These are phyloP conservation scores for Mycena chlorophos DNA, from an alignment of 768 basidiomycete genomes.

Conservation along the genomic window DNA sequence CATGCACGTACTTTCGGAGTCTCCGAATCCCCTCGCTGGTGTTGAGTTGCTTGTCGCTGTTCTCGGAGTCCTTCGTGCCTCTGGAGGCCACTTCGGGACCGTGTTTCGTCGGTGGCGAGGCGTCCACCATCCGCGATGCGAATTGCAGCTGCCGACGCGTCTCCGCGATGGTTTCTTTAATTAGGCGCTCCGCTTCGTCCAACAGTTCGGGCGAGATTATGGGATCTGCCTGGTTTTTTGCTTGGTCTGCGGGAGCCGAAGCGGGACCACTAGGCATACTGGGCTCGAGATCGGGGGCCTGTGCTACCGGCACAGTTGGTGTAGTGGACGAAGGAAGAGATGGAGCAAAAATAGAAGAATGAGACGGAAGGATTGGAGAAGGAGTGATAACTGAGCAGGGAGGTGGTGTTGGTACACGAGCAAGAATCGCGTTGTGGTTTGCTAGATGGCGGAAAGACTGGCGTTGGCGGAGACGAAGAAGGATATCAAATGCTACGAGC, in stretches of 20 bases:
- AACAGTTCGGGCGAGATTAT: not conserved
- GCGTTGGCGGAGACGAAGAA: not conserved
- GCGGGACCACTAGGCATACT: no score
- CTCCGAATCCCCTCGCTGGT: not conserved
- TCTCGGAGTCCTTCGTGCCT: not conserved
- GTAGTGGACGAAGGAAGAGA: no score
- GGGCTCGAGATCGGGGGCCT: no score
- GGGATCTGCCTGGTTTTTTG: not conserved
- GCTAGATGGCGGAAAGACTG: not conserved
- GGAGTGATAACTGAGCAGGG: no score
- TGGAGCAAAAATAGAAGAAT: no score
- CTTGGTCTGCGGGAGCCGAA: no score
- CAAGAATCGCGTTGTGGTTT: not conserved
- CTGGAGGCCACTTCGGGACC: not conserved
- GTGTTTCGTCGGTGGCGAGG: no score
- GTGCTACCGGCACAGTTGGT: no score
- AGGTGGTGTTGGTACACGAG: no score
- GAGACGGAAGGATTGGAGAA: no score
- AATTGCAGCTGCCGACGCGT: not conserved
- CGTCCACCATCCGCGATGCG: not conserved
- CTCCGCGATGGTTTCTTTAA: not conserved
- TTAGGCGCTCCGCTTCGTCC: not conserved
- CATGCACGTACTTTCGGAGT: not conserved
- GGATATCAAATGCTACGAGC: not conserved
- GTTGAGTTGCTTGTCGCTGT: not conserved